Evolutionary conservation across 306 rosid species (phyloP).

Genomic region (Cyamopsis tetragonoloba): DNA sequence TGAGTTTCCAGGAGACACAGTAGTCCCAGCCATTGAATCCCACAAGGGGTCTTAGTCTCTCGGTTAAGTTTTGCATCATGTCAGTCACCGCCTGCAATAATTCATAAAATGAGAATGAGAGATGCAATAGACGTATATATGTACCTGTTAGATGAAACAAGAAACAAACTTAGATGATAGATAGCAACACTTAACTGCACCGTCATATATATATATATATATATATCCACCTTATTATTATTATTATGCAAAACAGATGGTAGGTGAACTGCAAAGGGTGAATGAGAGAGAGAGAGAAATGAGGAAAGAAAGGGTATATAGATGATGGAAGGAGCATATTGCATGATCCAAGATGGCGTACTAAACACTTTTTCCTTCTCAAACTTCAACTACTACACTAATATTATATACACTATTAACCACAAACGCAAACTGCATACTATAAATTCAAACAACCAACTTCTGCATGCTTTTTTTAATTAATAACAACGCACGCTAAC

Average conservation of each 20-base stretch:
- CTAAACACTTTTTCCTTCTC: slow-evolving; percentile 43
- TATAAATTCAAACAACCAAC: no score
- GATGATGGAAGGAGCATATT: slow-evolving; percentile 68
- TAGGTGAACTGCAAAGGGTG: slow-evolving; percentile 81
- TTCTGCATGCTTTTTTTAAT: no score
- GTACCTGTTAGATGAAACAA: slow-evolving; percentile 50
- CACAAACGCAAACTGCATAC: slow-evolving; percentile 10
- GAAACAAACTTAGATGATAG: slow-evolving; percentile 48
- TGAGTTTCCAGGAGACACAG: slow-evolving; percentile 75
- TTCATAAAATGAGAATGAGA: slow-evolving; percentile 8
- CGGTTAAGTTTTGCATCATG: slow-evolving; percentile 50
- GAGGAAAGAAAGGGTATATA: slow-evolving; percentile 46
- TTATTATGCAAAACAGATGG: no score
- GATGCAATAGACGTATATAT: no score
- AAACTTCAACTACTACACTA: slow-evolving; percentile 61
- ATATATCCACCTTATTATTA: slow-evolving; percentile 29
- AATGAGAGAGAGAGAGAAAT: slow-evolving; percentile 52
- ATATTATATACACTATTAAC: slow-evolving; percentile 10
- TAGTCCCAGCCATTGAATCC: slow-evolving; percentile 80
- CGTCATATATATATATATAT: slow-evolving; percentile 26
- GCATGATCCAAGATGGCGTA: slow-evolving; percentile 79
- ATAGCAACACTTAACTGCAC: slow-evolving; percentile 54
- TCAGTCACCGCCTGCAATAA: slow-evolving; percentile 50
- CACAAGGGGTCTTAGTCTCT: slow-evolving; percentile 76
- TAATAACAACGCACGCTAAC: no score